These are phyloP conservation scores for Lentinula lateritia DNA, from an alignment of 768 basidiomycete genomes.

Conservation along the genomic window DNA sequence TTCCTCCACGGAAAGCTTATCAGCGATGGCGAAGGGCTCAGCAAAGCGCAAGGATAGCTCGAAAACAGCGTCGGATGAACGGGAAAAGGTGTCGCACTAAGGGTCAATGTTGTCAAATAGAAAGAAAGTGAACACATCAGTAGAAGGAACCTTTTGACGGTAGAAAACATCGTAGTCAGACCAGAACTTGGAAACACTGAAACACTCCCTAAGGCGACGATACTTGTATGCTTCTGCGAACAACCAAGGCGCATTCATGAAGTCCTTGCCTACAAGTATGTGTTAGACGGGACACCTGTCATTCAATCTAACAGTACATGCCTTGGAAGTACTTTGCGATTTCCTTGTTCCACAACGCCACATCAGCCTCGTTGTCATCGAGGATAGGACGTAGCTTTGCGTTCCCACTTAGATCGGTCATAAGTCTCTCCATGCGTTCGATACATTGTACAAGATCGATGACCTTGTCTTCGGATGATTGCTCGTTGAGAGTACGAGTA, in stretches of 20 bases:
- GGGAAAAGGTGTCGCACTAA: slow-evolving; percentile 92
- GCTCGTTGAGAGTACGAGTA: slow-evolving; percentile 81
- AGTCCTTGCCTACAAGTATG: slow-evolving; percentile 59
- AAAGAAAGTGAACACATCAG: neutral
- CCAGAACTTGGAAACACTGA: slow-evolving; percentile 89
- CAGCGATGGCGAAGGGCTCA: slow-evolving; percentile 67
- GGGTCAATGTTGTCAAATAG: slow-evolving; percentile 7
- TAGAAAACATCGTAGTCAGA: slow-evolving; percentile 92
- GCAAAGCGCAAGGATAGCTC: slow-evolving; percentile 91
- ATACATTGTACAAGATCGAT: slow-evolving; percentile 83
- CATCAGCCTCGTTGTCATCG: slow-evolving; percentile 88
- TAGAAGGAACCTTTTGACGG: slow-evolving; percentile 68
- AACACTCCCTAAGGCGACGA: slow-evolving; percentile 87
- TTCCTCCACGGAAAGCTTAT: slow-evolving; percentile 44
- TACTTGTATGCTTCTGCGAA: slow-evolving; percentile 96
- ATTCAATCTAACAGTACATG: slow-evolving; percentile 11
- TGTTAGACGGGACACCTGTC: neutral
- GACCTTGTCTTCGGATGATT: slow-evolving; percentile 77
- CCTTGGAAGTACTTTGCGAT: slow-evolving; percentile 94
- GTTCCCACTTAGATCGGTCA: slow-evolving; percentile 81
- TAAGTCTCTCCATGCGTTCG: slow-evolving; percentile 84
- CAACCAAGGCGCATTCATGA: slow-evolving; percentile 95
- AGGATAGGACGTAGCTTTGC: slow-evolving; percentile 81
- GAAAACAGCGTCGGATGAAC: slow-evolving; percentile 88
- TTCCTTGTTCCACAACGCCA: slow-evolving; percentile 91